Base-by-base conservation (phyloP, 495 filamentous ascomycete genomes). In the Penicillium nucicola region DNA sequence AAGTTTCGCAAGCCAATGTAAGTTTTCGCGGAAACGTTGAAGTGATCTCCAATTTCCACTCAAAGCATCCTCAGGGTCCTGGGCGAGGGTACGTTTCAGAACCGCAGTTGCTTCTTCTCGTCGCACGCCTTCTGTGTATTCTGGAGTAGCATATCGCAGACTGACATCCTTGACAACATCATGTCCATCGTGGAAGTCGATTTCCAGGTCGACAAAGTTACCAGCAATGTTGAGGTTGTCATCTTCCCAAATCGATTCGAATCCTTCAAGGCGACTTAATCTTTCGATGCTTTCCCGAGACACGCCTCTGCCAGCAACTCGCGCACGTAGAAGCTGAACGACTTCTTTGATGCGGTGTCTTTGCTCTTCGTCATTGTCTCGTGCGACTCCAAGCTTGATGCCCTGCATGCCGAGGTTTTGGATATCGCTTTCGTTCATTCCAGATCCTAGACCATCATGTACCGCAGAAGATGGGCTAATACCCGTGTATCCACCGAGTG, bases 261-360 rank as follows among this genome's bases (percentile, higher is more conserved):
- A 79, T 15, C 84, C 89, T 48, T 87, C 78, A 18, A 86, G 75
- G 55, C 81, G 77, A 5, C 84, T 87, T 30, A 95, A 57, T 35
- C 89, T 77, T 67, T 92, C 89, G 34, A 97, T 75, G 0, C 89
- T 89, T 36, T 90, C 85, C 43, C 91, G 83, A 42, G 89, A 88
- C 28, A 98, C 88, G 15, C 72, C 73, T 41, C 76, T 58, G 2
- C 74, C 74, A 5, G 72, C 60, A 2, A 77, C 75, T 10, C 75
- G 75, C 11, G 66, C 58, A 14, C 65, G 63, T 8, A 80, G 47
- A 31, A 69, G 51, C 34, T 69, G 68, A 5, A 75, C 70, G 5
- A 79, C 72, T 9, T 72, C 68, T 8, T 70, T 64, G 1, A 82
- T 78, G 45, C 79, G 78, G 47, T 77, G 68, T 60, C 57, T 68